phyloP scores from a whole-genome alignment of 257 asterid species.

The Nicotiana knightiana region DNA sequence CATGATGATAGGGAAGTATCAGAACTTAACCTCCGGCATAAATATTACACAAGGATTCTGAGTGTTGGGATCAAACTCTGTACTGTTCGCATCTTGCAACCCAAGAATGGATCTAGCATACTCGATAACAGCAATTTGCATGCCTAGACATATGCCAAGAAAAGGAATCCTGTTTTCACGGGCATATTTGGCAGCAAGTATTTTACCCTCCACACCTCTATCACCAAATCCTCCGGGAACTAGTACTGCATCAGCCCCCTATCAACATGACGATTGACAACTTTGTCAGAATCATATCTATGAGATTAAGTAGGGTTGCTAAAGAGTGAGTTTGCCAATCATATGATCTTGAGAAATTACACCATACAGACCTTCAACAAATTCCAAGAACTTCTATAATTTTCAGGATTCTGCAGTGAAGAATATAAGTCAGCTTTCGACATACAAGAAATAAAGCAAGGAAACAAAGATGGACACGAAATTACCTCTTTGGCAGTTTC shows the following conservation, averaged over 20 bases:
- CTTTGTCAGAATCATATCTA: constrained; percentile 8
- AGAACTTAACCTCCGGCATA: constrained; percentile 62
- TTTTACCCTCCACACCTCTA: constrained; percentile 82
- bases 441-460: constrained; percentile 12
- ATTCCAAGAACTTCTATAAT: constrained; percentile 57
- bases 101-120: constrained; percentile 65
- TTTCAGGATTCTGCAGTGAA: constrained; percentile 52
- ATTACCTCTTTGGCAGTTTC: constrained; percentile 51
- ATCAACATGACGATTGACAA: constrained; percentile 6
- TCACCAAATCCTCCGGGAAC: constrained; percentile 92
- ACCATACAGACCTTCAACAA: constrained; percentile 44
- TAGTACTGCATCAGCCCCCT: constrained; percentile 70
- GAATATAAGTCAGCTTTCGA: constrained; percentile 21
- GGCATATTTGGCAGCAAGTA: constrained; percentile 73
- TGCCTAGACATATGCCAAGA: constrained; percentile 78
- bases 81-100: constrained; percentile 58
- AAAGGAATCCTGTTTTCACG: constrained; percentile 64
- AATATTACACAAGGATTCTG: constrained; percentile 56
- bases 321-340: background rate
- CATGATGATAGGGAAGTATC: background rate
- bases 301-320: background rate
- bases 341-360: background rate
- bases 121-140: constrained; percentile 74
- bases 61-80: constrained; percentile 60
- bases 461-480: constrained; percentile 9